phyloP scores from a whole-genome alignment of 768 basidiomycete species.

The Dentipellis sp. region DNA sequence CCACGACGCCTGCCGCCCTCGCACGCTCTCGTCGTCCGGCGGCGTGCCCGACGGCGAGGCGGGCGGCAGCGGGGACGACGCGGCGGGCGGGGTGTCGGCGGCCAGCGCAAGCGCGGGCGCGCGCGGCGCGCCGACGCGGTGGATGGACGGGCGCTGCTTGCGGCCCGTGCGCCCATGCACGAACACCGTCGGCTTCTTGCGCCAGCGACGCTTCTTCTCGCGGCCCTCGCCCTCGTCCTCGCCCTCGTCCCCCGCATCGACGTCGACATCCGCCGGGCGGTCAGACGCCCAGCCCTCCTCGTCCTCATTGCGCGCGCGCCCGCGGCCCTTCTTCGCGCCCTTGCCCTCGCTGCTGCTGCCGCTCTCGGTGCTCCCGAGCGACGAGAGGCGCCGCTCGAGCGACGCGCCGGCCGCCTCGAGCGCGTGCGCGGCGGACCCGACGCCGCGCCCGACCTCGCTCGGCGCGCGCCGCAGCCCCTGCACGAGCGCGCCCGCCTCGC shows the following conservation, averaged over 20 bases:
- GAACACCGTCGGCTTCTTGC: background rate
- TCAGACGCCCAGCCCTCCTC: conserved; percentile 64
- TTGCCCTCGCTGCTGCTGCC: background rate
- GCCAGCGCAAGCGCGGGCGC: conserved; percentile 12
- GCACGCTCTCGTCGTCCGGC: conserved; percentile 14
- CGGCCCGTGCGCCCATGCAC: conserved; percentile 12
- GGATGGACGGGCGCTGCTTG: conserved; percentile 14
- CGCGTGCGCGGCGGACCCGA: conserved; percentile 14
- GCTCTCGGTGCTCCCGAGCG: background rate
- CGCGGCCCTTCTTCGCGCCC: background rate
- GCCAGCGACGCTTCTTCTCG: background rate
- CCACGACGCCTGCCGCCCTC: background rate
- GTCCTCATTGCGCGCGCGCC: conserved; percentile 24
- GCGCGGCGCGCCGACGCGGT: conserved; percentile 8
- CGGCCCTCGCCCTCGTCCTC: conserved; percentile 11
- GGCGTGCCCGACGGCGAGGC: conserved; percentile 8
- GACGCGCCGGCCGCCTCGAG: conserved; percentile 2
- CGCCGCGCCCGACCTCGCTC: conserved; percentile 11
- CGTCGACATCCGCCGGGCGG: background rate
- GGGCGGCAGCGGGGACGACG: background rate
- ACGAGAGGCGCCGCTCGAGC: background rate
- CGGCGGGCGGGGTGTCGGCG: background rate
- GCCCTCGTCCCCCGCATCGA: conserved; percentile 15
- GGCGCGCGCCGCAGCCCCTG: conserved; percentile 10
- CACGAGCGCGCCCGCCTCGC: conserved; percentile 17